phyloP scores from a whole-genome alignment of 2,329 filamentous ascomycete species.

The Juglanconis oblonga region DNA sequence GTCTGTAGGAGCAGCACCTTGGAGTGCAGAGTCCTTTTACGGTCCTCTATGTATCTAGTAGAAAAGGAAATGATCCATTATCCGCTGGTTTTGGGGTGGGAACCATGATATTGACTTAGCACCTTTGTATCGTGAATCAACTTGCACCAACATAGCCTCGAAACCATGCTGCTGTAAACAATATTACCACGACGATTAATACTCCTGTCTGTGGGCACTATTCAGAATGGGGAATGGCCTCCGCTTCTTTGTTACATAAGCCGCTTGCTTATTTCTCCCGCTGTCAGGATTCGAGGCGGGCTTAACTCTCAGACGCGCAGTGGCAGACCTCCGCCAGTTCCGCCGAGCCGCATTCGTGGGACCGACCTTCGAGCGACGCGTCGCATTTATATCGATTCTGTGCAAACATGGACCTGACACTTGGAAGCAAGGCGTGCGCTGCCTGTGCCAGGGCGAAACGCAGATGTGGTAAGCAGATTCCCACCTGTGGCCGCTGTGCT shows the following conservation, averaged over 20 bases:
- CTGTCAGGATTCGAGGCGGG: no score
- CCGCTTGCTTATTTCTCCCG: background rate
- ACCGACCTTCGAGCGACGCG: background rate
- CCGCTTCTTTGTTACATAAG: background rate
- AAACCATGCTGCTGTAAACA: background rate
- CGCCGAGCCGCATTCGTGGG: no score
- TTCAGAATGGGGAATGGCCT: background rate
- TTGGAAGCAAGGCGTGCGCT: conserved; percentile 22
- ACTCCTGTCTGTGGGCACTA: background rate
- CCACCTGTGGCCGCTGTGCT: conserved; percentile 24
- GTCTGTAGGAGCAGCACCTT: no score
- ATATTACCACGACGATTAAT: background rate
- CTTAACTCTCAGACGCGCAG: no score
- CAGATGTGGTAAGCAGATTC: conserved; percentile 21
- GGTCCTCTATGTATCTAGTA: no score
- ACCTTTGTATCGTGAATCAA: no score
- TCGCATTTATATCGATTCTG: background rate
- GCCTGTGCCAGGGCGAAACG: conserved; percentile 24
- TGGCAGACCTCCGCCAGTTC: no score
- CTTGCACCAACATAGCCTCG: background rate
- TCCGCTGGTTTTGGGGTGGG: no score
- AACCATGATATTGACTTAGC: no score
- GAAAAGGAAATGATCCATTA: no score
- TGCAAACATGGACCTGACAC: conserved; percentile 6
- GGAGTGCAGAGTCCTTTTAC: no score